Base-by-base conservation (phyloP, 2,329 filamentous ascomycete species). In the Microthyrium microscopicum region DNA sequence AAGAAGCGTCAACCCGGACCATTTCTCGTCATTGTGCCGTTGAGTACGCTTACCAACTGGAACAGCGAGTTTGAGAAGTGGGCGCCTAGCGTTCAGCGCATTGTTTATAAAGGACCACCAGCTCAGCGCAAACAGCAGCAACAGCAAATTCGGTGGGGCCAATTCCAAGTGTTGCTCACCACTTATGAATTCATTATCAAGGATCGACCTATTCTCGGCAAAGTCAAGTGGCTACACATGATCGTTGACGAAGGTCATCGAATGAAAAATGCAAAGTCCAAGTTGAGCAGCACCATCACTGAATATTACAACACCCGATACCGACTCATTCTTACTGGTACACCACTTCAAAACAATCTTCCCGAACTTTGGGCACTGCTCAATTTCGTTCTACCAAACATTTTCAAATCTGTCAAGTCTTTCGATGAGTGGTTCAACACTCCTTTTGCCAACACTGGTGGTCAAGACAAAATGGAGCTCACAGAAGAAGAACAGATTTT, bases 381-480 rank as follows among this genome's bases (percentile, higher is more conserved):
- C 49, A 98, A 98, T 61, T 98, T 98, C 55, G 89, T 94, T 26
- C 64, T 98, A 31, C 89, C 89, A 3, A 95, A 83, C 46, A 98
- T 98, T 44, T 98, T 98, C 75, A 98, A 98, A 55, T 95, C 89
- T 2, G 84, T 87, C 41, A 94, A 89, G 53, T 95, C 87, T 2
- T 98, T 98, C 50, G 89, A 98, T 54, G 89, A 98, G 55, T 98
- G 89, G 89, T 98, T 98, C 73, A 98, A 95, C 53, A 98, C 89
- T 18, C 89, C 89, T 0, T 98, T 98, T 54, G 89, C 89, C 45
- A 98, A 98, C 53, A 98, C 89, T 4, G 89, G 89, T 57, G 77
- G 83, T 26, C 87, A 95, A 58, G 89, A 98, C 57, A 93, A 89
- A 65, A 98, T 98, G 81, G 87, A 95, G 51, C 66, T 98, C 41